Evolutionary conservation across 345 rosid genomes (phyloP).

Genomic region (Pistacia integerrima): DNA sequence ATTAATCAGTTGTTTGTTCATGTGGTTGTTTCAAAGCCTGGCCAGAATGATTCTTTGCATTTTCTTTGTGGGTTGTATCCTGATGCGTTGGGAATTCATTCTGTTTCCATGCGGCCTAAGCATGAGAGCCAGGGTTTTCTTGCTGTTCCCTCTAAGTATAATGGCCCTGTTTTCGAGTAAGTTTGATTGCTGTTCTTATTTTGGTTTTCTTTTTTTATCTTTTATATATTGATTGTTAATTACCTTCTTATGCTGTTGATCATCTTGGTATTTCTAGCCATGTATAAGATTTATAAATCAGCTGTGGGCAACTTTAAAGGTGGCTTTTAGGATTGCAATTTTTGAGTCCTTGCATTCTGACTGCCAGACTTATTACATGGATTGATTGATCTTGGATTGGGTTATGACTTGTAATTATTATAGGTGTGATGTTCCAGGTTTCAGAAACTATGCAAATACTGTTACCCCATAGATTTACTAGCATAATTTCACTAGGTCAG

Average conservation of each 20-base stretch:
- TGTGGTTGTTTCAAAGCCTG: conserved; percentile 78
- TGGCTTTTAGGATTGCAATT: background rate
- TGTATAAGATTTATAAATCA: background rate
- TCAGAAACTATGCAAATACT: background rate
- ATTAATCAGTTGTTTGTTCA: conserved; percentile 85
- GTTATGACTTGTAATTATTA: background rate
- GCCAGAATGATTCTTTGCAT: conserved; percentile 61
- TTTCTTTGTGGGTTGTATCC: conserved; percentile 93
- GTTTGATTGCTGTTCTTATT: conserved; percentile 19
- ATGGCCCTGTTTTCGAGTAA: conserved; percentile 80
- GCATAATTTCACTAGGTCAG: background rate
- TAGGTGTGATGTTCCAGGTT: background rate
- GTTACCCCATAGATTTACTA: no score
- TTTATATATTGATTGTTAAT: background rate
- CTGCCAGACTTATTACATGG: background rate
- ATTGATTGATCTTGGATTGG: background rate
- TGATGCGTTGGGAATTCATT: conserved; percentile 90
- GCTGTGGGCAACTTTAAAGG: background rate
- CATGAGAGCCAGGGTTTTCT: conserved; percentile 37
- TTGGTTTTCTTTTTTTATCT: background rate
- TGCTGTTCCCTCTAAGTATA: conserved; percentile 52
- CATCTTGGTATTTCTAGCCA: background rate
- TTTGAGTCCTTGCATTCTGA: background rate
- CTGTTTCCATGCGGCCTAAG: conserved; percentile 79
- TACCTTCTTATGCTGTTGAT: background rate